Evolutionary conservation across 345 rosid species (phyloP).

Genomic region (Bruguiera parviflora): DNA sequence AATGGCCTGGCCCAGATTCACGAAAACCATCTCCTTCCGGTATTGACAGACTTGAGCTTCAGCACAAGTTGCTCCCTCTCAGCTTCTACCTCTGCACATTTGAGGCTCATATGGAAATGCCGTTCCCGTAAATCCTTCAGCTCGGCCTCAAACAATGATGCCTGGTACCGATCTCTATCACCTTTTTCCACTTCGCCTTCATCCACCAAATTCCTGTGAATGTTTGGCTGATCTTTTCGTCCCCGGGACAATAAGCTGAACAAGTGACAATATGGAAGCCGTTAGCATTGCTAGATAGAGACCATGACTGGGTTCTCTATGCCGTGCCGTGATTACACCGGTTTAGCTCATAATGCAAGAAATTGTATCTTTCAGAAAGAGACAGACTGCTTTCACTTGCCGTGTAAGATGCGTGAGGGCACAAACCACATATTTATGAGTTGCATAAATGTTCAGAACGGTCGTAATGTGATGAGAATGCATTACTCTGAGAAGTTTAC

Average conservation of each 20-base stretch:
- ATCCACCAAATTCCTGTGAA: conserved; percentile 8
- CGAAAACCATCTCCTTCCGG: conserved; percentile 28
- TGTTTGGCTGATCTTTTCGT: conserved; percentile 10
- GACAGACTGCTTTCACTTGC: background rate
- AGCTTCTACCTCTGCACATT: conserved; percentile 58
- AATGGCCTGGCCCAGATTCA: conserved; percentile 8
- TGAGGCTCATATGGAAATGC: conserved; percentile 54
- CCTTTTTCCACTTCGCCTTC: conserved; percentile 16
- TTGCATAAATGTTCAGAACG: background rate
- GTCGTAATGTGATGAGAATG: background rate
- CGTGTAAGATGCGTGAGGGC: background rate
- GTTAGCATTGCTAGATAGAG: background rate
- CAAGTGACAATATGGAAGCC: no score
- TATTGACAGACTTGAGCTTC: conserved; percentile 41
- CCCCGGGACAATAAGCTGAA: conserved; percentile 17
- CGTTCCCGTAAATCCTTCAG: conserved; percentile 46
- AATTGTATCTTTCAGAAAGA: no score
- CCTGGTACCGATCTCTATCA: conserved; percentile 1
- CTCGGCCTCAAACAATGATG: conserved; percentile 36
- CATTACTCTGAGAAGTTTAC: background rate
- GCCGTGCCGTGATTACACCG: no score
- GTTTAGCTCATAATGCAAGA: no score
- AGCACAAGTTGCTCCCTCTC: conserved; percentile 37
- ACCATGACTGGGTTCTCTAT: no score
- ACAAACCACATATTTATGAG: background rate